These are phyloP conservation scores for Aspergillus ustus DNA, from an alignment of 2,329 filamentous ascomycete species.

Conservation along the genomic window DNA sequence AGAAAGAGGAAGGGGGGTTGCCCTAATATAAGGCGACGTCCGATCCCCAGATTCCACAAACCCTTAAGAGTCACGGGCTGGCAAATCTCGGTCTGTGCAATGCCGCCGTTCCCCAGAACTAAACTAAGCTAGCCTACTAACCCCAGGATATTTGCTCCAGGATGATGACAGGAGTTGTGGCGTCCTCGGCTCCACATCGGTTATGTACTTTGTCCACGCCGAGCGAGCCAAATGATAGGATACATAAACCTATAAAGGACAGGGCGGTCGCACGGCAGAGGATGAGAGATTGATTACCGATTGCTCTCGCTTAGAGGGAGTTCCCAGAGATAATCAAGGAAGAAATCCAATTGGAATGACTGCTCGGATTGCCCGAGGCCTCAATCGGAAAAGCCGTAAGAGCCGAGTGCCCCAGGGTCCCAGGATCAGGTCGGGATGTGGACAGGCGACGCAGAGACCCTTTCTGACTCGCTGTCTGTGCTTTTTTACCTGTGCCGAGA, in stretches of 20 bases:
- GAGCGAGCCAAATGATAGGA: background rate
- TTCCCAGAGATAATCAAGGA: too few relatives aligned
- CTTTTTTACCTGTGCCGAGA: too few relatives aligned
- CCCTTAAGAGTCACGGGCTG: background rate
- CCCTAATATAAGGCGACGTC: background rate
- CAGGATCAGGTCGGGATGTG: slow-evolving; percentile 3
- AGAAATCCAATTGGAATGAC: background rate
- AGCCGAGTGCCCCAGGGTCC: background rate
- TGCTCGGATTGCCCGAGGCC: background rate
- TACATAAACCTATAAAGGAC: background rate
- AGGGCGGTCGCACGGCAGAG: background rate
- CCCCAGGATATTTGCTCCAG: background rate
- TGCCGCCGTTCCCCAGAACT: background rate
- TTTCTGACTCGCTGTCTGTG: background rate
- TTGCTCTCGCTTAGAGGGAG: background rate
- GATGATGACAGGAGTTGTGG: background rate
- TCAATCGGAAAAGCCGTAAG: background rate
- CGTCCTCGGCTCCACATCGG: slow-evolving; percentile 6
- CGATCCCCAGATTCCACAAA: background rate
- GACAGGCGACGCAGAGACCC: background rate
- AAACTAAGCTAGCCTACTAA: background rate
- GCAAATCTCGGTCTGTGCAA: background rate
- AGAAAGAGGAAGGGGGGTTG: too few relatives aligned
- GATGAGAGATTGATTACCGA: background rate
- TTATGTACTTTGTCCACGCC: slow-evolving; percentile 6